Evolutionary conservation across 805 yeast genomes (phyloP).

Genomic region (Pichia pseudocactophila): DNA sequence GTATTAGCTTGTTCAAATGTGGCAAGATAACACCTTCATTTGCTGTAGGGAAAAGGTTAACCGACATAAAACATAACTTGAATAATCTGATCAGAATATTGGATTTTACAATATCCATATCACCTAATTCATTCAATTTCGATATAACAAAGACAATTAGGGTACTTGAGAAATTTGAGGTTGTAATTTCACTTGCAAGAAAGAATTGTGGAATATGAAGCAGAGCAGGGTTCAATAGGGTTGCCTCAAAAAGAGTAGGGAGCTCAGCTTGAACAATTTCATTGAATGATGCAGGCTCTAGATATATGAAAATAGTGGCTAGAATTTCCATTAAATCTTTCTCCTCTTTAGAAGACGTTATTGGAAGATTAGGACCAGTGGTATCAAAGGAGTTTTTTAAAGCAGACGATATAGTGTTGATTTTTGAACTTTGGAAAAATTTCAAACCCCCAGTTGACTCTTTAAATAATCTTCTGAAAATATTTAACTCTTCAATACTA

Average conservation of each 20-base stretch:
- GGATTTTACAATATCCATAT: constrained; percentile 65
- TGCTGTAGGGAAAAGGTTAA: constrained; percentile 76
- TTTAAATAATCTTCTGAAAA: constrained; percentile 67
- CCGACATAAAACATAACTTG: constrained; percentile 93
- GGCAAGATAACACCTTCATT: constrained; percentile 87
- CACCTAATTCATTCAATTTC: constrained; percentile 70
- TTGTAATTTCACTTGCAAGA: constrained; percentile 87
- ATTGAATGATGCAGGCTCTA: constrained; percentile 92
- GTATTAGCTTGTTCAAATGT: constrained; percentile 73
- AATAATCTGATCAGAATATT: constrained; percentile 78
- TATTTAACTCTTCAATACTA: constrained; percentile 71
- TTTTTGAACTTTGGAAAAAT: constrained; percentile 56
- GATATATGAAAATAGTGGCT: constrained; percentile 86
- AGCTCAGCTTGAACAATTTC: constrained; percentile 82
- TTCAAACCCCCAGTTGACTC: constrained; percentile 78
- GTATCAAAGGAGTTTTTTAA: constrained; percentile 43
- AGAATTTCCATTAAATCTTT: constrained; percentile 93
- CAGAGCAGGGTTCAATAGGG: constrained; percentile 75
- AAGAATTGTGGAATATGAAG: constrained; percentile 91
- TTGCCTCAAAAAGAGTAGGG: constrained; percentile 65
- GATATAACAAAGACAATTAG: constrained; percentile 67
- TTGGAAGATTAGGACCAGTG: constrained; percentile 75
- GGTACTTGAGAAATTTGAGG: constrained; percentile 84
- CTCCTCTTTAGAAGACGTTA: constrained; percentile 83
- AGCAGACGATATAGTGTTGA: constrained; percentile 31